These are phyloP conservation scores for Tuber magnatum DNA, from an alignment of 495 filamentous ascomycete species.

Conservation along the genomic window DNA sequence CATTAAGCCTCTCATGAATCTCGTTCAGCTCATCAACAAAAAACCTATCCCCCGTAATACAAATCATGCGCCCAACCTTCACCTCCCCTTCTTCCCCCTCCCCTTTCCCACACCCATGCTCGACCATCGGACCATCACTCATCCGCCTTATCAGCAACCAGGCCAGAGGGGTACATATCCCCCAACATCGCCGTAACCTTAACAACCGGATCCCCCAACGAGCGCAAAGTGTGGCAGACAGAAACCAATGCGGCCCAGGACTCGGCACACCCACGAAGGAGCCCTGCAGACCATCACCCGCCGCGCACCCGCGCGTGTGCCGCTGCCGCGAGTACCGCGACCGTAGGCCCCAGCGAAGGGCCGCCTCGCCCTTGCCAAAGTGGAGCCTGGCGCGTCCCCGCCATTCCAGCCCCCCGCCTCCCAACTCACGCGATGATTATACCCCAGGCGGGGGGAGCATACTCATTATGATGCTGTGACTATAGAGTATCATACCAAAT, in stretches of 20 bases:
- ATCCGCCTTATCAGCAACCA: constrained; percentile 45
- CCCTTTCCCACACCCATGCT: constrained; percentile 49
- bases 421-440: too few relatives aligned
- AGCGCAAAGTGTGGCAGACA: too few relatives aligned
- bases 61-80: constrained; percentile 56
- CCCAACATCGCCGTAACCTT: constrained; percentile 64
- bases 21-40: constrained; percentile 56
- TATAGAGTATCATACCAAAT: too few relatives aligned
- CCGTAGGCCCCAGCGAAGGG: too few relatives aligned
- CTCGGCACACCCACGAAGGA: too few relatives aligned
- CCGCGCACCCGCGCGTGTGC: too few relatives aligned
- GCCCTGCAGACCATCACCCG: too few relatives aligned
- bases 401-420: too few relatives aligned
- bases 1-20: constrained; percentile 51
- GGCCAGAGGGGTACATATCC: constrained; percentile 57
- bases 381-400: too few relatives aligned
- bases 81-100: constrained; percentile 31
- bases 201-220: constrained; percentile 40
- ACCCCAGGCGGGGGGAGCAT: constrained; percentile 1
- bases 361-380: too few relatives aligned
- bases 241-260: too few relatives aligned
- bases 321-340: too few relatives aligned
- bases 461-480: constrained; percentile 50
- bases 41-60: constrained; percentile 68
- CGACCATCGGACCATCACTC: constrained; percentile 68